Evolutionary conservation across 2,329 filamentous ascomycete species (phyloP), one percentile per base, ranked within the genome.

Genomic region (Fusarium sp.): DNA sequence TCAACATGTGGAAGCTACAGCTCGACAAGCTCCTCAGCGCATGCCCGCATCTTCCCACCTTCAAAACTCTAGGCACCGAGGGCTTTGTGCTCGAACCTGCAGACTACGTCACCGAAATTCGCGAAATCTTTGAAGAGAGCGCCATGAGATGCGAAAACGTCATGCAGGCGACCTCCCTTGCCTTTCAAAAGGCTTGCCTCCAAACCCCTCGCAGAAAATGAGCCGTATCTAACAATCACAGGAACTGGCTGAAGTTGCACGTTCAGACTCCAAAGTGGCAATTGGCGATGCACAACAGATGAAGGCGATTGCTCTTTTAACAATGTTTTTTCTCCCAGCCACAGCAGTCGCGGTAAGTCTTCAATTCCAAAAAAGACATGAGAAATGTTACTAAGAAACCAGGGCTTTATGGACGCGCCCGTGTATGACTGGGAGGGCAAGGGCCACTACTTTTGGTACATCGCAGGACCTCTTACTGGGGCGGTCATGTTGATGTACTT

Each of bases 321-420:
- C 66, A 10, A 68, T 65, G 54, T 27, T 50, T 15, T 65, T 61
- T 6, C 62, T 68, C 33, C 54, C 57, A 22, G 25, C 57, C 33
- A 60, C 57, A 7, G 57, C 57, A 20, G 57, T 60, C 17, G 57
- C 37, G 2, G 57, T 60, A 32, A 60, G 57, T 60, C 37, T 10
- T 17, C 11, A 12, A 27, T 4, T 2, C 2, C 11, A 22, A 30
- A 22, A 30, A 17, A 20, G 9, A 45, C 12, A 22, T 8, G 7
- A 22, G 25, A 60, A 20, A 22, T 3, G 22, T 12, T 4, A 45
- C 62, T 43, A 9, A 47, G 17, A n/a, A 25, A 20, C 2, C 5
- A 68, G 66, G 56, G 66, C 27, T 68, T 65, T 11, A 68, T 68
- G 62, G 43, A 68, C 7, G 66, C 66, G 9, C 62, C 66, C 6